Base-by-base conservation (phyloP, 2,329 filamentous ascomycete species). In the Ceratocystis diversiconidia region DNA sequence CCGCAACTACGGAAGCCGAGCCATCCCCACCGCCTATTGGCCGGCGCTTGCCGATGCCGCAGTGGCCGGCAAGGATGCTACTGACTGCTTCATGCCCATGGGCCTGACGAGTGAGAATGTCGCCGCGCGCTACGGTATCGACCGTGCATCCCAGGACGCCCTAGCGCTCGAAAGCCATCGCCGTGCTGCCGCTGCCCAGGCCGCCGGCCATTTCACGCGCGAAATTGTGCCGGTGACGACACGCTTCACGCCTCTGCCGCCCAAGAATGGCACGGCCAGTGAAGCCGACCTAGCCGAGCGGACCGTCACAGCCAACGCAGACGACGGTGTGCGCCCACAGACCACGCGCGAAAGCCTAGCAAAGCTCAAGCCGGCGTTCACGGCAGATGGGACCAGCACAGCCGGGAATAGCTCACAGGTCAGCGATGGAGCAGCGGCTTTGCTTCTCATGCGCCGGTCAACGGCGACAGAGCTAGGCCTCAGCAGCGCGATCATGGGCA, bases 11-110 rank as follows among this genome's bases (percentile, higher is more conserved):
- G 91, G 86, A 63, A 84, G 79, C 30, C 79, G 85, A 66, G 92
- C 92, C n/a, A 94, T 96, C 55, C 92, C 92, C 0, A 86, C 85
- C 0, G 83, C 90, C 69, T 76, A 90, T 10, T 96, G 90, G 90
- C 85, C 87, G 0, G 85, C 82, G 63, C 77, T 96, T 68, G n/a
- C 10, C 17, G 60, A 62, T 30, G 83, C 79, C 70, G 81, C 87
- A 1, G 85, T 81, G 2, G 75, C 77, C 1, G 80, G 82, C 8
- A 80, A 87, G 71, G 86, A 95, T 69, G 88, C 89, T 2, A 78
- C 82, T 52, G 92, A 96, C 73, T 96, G 92, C 74, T 84, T 96
- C 73, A 95, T 96, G 92, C 85, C 86, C 70, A 96, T 96, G 92
- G 92, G 92, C 0, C 76, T 92, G 67, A 96, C 92, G 12, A 86